Evolutionary conservation across 148 eudicot species (phyloP).

Genomic region (Persicaria maculosa): DNA sequence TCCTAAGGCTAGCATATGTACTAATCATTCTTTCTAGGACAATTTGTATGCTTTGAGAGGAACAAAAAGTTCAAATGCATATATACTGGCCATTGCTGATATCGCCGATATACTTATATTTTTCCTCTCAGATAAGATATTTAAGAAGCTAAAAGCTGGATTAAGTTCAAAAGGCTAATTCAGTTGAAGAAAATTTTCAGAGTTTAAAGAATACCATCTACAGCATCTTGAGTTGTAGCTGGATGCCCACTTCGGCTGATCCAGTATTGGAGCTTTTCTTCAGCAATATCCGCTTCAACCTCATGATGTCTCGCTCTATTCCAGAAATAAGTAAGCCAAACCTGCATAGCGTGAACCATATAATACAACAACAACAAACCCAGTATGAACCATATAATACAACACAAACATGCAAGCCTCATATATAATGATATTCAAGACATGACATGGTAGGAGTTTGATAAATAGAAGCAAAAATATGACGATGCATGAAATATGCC

Average conservation of each 20-base stretch:
- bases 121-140: no score
- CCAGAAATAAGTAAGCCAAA: slow-evolving; percentile 82
- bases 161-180: not conserved
- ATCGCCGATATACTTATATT: no score
- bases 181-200: not conserved
- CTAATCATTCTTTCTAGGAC: no score
- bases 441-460: no score
- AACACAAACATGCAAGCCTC: no score
- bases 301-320: slow-evolving; percentile 71
- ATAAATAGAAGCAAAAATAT: no score
- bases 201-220: slow-evolving; percentile 42
- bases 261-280: slow-evolving; percentile 70
- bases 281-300: slow-evolving; percentile 79
- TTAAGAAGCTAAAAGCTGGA: not conserved
- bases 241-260: slow-evolving; percentile 55
- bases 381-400: not conserved
- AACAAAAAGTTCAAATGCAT: no score
- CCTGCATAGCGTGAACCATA: slow-evolving; percentile 21
- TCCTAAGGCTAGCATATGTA: not conserved
- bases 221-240: slow-evolving; percentile 55
- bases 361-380: not conserved
- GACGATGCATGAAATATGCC: no score
- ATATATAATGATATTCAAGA: no score
- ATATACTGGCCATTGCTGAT: no score
- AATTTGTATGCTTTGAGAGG: no score